Percentiles rank a stretch among this genome's conserved stretches.
Conservation (phyloP, 176 grass and related monocot genomes). For the Rhynchospora tenuis region DNA sequence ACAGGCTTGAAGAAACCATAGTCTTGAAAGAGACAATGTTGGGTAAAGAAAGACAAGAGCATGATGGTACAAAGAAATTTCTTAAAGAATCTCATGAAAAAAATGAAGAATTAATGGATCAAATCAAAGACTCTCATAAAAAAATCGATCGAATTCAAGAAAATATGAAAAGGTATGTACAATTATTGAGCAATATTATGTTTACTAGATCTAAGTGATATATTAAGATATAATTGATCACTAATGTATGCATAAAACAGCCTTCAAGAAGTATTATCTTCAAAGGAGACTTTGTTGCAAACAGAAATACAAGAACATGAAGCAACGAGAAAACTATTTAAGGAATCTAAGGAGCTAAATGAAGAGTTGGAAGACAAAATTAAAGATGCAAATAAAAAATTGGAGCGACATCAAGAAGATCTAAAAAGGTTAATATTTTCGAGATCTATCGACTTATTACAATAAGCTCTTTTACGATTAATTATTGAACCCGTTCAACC, state of each 20-base stretch:
- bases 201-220: neutral
- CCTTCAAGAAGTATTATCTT: conserved; percentile 38
- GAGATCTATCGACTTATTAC: conserved; percentile 15
- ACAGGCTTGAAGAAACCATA: conserved; percentile 26
- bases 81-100: conserved; percentile 24
- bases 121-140: conserved; percentile 29
- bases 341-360: conserved; percentile 47
- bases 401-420: conserved; percentile 42
- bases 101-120: conserved; percentile 34
- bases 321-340: conserved; percentile 33
- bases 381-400: conserved; percentile 56
- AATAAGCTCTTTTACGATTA: neutral
- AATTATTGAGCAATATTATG: neutral
- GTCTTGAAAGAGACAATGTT: conserved; percentile 14
- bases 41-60: conserved; percentile 24
- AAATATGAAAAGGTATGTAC: conserved; percentile 10
- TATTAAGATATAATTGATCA: neutral
- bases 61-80: conserved; percentile 20
- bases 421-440: conserved; percentile 46
- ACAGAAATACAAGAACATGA: conserved; percentile 47
- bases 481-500: conserved; percentile 23
- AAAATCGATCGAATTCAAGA: conserved; percentile 32
- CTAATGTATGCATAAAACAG: conserved; percentile 20
- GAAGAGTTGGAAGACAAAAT: conserved; percentile 55
- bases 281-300: conserved; percentile 47